Evolutionary conservation across 148 eudicot genomes (phyloP).

Genomic region (Vaccinium macrocarpon): DNA sequence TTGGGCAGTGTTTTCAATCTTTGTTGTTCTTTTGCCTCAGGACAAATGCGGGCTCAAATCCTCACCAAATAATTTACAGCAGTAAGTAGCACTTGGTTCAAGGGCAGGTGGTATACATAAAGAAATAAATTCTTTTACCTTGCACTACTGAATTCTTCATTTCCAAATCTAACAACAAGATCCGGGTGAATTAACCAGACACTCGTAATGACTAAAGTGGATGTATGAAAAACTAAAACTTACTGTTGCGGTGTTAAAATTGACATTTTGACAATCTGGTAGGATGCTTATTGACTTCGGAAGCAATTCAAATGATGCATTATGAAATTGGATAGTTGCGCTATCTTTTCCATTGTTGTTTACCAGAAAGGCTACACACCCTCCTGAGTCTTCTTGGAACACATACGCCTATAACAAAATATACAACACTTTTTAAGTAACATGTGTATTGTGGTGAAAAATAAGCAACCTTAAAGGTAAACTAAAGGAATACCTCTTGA

Average conservation of each 20-base stretch:
- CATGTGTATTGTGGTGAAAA: background rate
- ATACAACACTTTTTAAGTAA: background rate
- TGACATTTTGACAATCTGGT: constrained; percentile 36
- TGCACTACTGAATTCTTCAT: background rate
- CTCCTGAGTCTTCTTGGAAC: constrained; percentile 37
- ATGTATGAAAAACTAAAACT: background rate
- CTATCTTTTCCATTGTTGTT: constrained; percentile 32
- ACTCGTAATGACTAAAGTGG: background rate
- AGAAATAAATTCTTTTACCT: background rate
- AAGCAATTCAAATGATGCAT: constrained; percentile 39
- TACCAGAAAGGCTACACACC: constrained; percentile 46
- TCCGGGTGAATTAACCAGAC: background rate
- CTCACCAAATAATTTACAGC: background rate
- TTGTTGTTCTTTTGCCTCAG: background rate
- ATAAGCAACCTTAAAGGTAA: background rate
- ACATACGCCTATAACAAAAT: constrained; percentile 37
- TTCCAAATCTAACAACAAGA: background rate
- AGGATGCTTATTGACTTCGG: constrained; percentile 50
- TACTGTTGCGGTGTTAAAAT: constrained; percentile 46
- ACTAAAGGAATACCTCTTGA: constrained; percentile 30
- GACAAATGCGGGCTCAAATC: background rate
- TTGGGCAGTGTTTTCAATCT: background rate
- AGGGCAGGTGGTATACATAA: background rate
- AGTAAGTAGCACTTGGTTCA: background rate
- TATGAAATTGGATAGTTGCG: constrained; percentile 37